These are phyloP conservation scores for Pontederia paniculata DNA, from an alignment of 176 grass and related monocot species.

Conservation along the genomic window DNA sequence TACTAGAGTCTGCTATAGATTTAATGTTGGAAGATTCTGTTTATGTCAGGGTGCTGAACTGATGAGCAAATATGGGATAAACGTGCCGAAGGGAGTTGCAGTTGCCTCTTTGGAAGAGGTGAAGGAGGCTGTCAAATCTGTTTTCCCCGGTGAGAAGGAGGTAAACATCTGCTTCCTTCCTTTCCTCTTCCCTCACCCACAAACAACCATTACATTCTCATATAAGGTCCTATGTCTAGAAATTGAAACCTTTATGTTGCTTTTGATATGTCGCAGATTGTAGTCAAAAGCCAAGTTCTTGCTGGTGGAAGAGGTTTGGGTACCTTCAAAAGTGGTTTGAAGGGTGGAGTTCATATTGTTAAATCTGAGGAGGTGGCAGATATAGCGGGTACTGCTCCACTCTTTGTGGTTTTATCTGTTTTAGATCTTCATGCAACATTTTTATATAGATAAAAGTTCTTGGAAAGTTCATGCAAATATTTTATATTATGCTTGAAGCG, in stretches of 20 bases:
- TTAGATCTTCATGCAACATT: background rate
- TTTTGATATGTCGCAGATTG: constrained; percentile 38
- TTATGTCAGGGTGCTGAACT: constrained; percentile 74
- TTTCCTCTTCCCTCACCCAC: background rate
- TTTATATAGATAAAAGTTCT: too few species aligned
- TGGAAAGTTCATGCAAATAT: background rate
- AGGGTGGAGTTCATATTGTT: constrained; percentile 98
- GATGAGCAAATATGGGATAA: constrained; percentile 92
- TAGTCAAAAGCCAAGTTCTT: constrained; percentile 99
- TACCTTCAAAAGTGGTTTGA: constrained; percentile 91
- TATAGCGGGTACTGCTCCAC: constrained; percentile 44
- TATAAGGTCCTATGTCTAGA: background rate
- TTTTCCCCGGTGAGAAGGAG: constrained; percentile 79
- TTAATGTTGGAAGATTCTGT: background rate
- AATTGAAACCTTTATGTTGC: background rate
- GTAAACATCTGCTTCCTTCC: constrained; percentile 29
- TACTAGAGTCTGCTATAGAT: background rate
- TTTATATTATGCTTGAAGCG: background rate
- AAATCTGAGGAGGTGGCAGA: constrained; percentile 73
- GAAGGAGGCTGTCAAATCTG: constrained; percentile 50
- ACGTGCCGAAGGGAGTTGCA: constrained; percentile 69
- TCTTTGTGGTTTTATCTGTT: constrained; percentile 13
- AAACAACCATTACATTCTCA: too few species aligned
- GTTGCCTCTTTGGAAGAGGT: constrained; percentile 54
- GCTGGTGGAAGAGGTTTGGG: constrained; percentile 92